Percentiles rank a stretch among this genome's conserved stretches.
phyloP scores from a whole-genome alignment of 768 basidiomycete genomes.

The Suillus decipiens region DNA sequence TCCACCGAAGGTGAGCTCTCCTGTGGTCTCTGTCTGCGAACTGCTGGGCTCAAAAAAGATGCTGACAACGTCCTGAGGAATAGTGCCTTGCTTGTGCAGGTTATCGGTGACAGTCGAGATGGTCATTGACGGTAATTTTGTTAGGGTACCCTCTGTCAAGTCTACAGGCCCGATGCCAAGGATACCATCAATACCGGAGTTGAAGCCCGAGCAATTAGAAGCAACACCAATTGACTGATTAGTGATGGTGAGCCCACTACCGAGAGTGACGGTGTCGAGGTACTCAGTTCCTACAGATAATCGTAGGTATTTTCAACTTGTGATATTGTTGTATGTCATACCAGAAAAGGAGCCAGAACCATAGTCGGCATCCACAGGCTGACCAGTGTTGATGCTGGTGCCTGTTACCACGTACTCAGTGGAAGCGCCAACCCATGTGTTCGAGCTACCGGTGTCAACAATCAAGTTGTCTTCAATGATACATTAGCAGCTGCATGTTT shows the following conservation, averaged over 20 bases:
- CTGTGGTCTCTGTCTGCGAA: conserved; percentile 36
- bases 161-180: conserved; percentile 63
- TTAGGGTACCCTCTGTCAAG: conserved; percentile 46
- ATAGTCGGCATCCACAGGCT: conserved; percentile 54
- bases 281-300: conserved; percentile 39
- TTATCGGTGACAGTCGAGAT: conserved; percentile 64
- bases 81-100: conserved; percentile 41
- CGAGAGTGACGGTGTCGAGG: conserved; percentile 56
- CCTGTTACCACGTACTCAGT: conserved; percentile 48
- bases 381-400: conserved; percentile 48
- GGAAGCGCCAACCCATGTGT: conserved; percentile 70
- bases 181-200: conserved; percentile 62
- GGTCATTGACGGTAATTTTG: not conserved
- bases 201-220: conserved; percentile 44
- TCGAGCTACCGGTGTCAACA: conserved; percentile 66
- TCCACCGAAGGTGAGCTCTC: conserved; percentile 56
- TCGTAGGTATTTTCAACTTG: conserved; percentile 2
- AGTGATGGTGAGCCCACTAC: conserved; percentile 47
- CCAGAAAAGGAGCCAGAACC: conserved; percentile 66
- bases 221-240: conserved; percentile 70
- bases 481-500: conserved; percentile 1
- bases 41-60: conserved; percentile 54
- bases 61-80: conserved; percentile 43
- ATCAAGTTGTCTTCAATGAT: conserved; percentile 47
- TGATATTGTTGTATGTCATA: conserved; percentile 17